These are phyloP conservation scores for Bipolaris victoriae DNA, from an alignment of 2,329 filamentous ascomycete species.

Conservation along the genomic window DNA sequence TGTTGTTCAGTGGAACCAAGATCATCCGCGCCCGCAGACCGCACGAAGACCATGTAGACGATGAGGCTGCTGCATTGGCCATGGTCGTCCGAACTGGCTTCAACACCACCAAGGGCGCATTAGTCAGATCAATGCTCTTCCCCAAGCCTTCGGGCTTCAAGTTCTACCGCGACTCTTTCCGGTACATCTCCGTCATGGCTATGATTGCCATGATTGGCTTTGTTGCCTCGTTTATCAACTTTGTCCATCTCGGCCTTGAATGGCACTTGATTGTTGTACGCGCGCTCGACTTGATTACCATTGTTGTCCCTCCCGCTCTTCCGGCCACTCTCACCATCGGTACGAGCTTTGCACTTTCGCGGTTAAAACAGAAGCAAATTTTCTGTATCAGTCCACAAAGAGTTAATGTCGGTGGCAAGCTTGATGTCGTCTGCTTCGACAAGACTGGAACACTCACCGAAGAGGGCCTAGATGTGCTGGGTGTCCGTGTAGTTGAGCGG, in stretches of 20 bases:
- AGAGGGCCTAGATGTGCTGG: constrained; percentile 92
- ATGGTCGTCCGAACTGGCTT: constrained; percentile 95
- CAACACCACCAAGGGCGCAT: constrained; percentile 93
- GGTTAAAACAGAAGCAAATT: constrained; percentile 86
- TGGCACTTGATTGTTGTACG: constrained; percentile 93
- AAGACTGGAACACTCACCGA: constrained; percentile 99
- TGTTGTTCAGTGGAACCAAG: constrained; percentile 94
- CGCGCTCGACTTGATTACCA: constrained; percentile 93
- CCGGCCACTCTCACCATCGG: constrained; percentile 96
- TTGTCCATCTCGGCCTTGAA: constrained; percentile 78
- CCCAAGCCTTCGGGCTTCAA: constrained; percentile 98
- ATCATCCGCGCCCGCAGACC: constrained; percentile 89
- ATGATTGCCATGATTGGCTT: constrained; percentile 86
- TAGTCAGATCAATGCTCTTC: constrained; percentile 97
- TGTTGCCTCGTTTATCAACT: constrained; percentile 89
- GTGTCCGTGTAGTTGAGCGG: constrained; percentile 77
- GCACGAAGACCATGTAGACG: constrained; percentile 82
- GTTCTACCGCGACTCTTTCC: constrained; percentile 96
- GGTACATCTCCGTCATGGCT: constrained; percentile 97
- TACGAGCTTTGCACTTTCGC: constrained; percentile 88
- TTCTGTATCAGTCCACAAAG: constrained; percentile 98
- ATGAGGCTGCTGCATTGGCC: constrained; percentile 88
- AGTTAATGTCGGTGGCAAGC: constrained; percentile 94
- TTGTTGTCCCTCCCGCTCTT: constrained; percentile 92
- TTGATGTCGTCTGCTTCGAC: constrained; percentile 97